Evolutionary conservation across 2,329 filamentous ascomycete genomes (phyloP).

Genomic region (Ophiostoma pallidulum): DNA sequence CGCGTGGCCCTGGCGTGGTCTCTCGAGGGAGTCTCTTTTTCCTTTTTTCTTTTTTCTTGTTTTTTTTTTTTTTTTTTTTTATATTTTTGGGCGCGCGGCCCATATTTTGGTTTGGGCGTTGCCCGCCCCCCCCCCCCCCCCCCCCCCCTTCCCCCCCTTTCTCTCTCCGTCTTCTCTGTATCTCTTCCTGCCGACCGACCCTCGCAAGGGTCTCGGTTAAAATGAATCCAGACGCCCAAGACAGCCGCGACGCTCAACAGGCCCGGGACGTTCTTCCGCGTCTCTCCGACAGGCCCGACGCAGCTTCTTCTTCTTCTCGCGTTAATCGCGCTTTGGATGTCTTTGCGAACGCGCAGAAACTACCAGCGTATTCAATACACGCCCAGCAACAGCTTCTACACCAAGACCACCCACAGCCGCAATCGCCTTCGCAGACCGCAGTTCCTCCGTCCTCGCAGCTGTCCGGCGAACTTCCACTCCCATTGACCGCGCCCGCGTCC

Average conservation of each 20-base stretch:
- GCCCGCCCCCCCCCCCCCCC: not conserved
- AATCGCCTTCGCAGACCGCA: conserved; percentile 9
- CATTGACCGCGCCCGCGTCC: conserved; percentile 1
- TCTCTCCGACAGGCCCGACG: conserved; percentile 16
- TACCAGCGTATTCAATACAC: conserved; percentile 8
- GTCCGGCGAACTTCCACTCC: not conserved
- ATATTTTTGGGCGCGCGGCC: not conserved
- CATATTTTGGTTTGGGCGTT: too few relatives aligned
- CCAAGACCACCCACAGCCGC: conserved; percentile 11
- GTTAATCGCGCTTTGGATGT: conserved; percentile 12
- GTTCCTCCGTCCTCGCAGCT: not conserved
- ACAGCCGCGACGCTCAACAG: conserved; percentile 5
- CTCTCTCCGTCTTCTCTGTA: not conserved
- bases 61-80: not conserved
- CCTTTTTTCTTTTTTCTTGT: not conserved
- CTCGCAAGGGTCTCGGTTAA: conserved; percentile 12
- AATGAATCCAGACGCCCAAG: conserved; percentile 16
- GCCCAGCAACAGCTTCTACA: conserved; percentile 5
- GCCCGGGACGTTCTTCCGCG: conserved; percentile 16
- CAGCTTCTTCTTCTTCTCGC: conserved; percentile 15
- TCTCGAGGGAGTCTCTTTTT: too few relatives aligned
- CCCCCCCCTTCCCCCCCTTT: not conserved
- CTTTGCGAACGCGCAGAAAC: conserved; percentile 8
- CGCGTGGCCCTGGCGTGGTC: too few relatives aligned
- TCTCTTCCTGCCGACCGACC: not conserved